phyloP scores from a whole-genome alignment of 352 stramenopile genomes.

The Elongisporangium undulatum region DNA sequence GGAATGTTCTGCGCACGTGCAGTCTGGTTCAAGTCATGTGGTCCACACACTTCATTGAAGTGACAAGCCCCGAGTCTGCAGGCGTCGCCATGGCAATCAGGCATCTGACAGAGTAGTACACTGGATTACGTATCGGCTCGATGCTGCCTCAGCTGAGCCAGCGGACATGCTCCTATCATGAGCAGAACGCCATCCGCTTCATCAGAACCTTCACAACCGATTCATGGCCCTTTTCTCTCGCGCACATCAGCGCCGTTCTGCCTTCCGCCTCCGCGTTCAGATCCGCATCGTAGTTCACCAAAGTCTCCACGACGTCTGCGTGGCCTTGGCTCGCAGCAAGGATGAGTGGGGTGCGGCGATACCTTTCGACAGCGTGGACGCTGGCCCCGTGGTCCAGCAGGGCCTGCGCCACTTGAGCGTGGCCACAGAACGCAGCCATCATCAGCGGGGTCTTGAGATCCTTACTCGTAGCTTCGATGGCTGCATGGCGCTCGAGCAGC shows the following conservation, averaged over 20 bases:
- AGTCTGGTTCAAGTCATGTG: background rate
- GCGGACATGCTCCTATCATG: background rate
- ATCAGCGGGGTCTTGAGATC: conserved; percentile 57
- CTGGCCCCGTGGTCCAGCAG: conserved; percentile 35
- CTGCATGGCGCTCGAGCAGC: conserved; percentile 50
- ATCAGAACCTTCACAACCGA: background rate
- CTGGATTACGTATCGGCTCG: no score
- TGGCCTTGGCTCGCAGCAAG: background rate
- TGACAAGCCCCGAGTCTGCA: no score
- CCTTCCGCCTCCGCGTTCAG: background rate
- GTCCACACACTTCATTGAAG: background rate
- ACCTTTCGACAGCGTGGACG: background rate
- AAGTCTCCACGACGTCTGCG: background rate
- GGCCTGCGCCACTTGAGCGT: conserved; percentile 56
- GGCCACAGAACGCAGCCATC: conserved; percentile 57
- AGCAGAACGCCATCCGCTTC: background rate
- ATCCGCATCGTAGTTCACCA: background rate
- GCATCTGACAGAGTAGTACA: no score
- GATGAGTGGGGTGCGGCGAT: background rate
- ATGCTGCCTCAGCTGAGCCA: no score
- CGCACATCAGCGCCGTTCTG: background rate
- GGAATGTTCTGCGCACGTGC: conserved; percentile 10
- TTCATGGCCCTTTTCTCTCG: background rate
- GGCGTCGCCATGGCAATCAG: no score
- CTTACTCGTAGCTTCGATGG: conserved; percentile 64